Conservation (phyloP, 2,329 filamentous ascomycete species). For the Aspergillus aculeatus region DNA sequence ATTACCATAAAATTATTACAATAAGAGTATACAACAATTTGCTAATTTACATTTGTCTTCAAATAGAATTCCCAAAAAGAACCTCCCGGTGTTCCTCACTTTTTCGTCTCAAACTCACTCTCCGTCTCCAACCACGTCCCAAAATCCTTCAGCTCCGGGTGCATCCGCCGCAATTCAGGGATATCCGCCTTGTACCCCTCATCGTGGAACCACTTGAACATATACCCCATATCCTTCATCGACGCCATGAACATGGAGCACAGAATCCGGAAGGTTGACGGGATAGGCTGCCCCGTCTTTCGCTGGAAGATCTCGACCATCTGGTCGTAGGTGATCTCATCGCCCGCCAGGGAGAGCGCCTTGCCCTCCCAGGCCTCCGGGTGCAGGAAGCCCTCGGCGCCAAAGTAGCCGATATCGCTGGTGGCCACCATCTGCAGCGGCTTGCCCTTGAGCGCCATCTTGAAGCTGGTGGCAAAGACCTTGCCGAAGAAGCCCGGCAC, state of each 20-base stretch:
- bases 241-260: conserved; percentile 41
- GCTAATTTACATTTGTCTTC: too few relatives aligned
- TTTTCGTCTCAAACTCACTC: conserved; percentile 29
- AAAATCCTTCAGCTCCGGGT: conserved; percentile 50
- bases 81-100: too few relatives aligned
- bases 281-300: conserved; percentile 46
- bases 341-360: conserved; percentile 49
- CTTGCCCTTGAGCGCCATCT: conserved; percentile 43
- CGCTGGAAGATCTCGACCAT: conserved; percentile 48
- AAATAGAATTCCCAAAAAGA: too few relatives aligned
- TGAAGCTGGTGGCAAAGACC: conserved; percentile 47
- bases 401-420: conserved; percentile 55
- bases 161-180: conserved; percentile 38
- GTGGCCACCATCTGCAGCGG: conserved; percentile 45
- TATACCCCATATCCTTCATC: conserved; percentile 46
- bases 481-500: conserved; percentile 48
- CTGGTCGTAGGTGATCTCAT: conserved; percentile 51
- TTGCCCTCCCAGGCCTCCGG: conserved; percentile 43
- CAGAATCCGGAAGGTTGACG: conserved; percentile 44
- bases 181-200: conserved; percentile 52
- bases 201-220: conserved; percentile 54
- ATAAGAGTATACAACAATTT: too few relatives aligned
- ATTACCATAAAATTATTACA: too few relatives aligned
- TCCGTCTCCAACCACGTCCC: conserved; percentile 50
- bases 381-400: conserved; percentile 49